A percentile compares a stretch with the other conserved stretches of the same genome.
Conservation (phyloP, 2,329 filamentous ascomycete genomes). For the Cryphonectria radicalis region DNA sequence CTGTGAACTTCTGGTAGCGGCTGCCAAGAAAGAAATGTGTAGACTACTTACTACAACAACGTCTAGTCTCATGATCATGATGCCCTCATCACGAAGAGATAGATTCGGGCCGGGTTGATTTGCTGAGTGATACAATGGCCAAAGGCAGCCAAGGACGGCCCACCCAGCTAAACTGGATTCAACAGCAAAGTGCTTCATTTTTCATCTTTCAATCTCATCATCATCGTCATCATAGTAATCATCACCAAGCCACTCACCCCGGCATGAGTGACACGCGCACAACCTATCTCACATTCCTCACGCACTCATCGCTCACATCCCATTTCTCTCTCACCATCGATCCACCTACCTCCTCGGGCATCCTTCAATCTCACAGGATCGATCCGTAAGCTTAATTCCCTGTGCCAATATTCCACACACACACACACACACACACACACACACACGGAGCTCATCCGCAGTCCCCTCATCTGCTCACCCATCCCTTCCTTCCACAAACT, state of each 20-base stretch:
- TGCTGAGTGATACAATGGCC: conserved; percentile 9
- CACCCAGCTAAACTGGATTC: not conserved
- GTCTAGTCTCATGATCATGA: not conserved
- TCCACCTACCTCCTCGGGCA: not conserved
- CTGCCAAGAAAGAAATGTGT: not conserved
- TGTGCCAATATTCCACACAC: not conserved
- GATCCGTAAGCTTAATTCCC: not conserved
- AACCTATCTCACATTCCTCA: not conserved
- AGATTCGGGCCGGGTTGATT: not conserved
- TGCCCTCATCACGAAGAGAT: not conserved
- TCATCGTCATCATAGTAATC: not conserved
- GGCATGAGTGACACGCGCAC: not conserved
- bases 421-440: not conserved
- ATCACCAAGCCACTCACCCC: conserved; percentile 10
- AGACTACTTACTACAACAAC: not conserved
- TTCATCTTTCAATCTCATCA: not conserved
- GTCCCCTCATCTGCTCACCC: not conserved
- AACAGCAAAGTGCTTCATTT: not conserved
- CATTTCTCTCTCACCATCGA: not conserved
- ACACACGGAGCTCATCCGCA: not conserved
- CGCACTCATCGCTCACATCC: not conserved
- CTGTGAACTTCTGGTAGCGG: not conserved
- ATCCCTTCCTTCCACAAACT: not conserved
- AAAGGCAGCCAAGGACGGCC: not conserved
- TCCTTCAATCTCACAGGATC: conserved; percentile 2